Conservation (phyloP, 495 filamentous ascomycete genomes). For the Tetracladium setigerum region DNA sequence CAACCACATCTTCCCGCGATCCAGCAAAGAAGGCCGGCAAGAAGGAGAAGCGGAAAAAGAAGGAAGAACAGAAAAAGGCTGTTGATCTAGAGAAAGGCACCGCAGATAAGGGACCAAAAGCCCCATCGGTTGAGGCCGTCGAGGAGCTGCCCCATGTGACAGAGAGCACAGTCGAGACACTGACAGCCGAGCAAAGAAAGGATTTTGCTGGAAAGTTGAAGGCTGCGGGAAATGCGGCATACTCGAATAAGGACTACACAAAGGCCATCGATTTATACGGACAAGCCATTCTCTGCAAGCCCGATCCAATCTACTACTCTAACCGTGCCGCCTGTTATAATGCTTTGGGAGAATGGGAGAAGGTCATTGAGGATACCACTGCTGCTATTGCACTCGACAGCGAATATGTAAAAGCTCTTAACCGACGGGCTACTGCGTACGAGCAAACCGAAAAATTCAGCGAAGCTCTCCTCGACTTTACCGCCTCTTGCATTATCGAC, state of each 20-base stretch:
- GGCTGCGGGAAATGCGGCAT: conserved; percentile 92
- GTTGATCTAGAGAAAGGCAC: conserved; percentile 39
- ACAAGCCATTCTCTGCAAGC: conserved; percentile 92
- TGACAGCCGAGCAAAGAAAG: conserved; percentile 71
- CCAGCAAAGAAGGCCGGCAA: conserved; percentile 48
- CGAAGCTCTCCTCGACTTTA: conserved; percentile 94
- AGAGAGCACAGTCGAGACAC: conserved; percentile 60
- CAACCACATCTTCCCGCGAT: conserved; percentile 14
- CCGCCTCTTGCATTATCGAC: conserved; percentile 98
- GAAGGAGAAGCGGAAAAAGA: conserved; percentile 49
- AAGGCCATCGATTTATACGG: conserved; percentile 89
- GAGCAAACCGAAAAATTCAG: conserved; percentile 86
- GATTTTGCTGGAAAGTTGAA: conserved; percentile 86
- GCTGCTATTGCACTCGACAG: conserved; percentile 86
- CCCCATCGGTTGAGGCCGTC: conserved; percentile 52
- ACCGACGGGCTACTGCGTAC: conserved; percentile 91
- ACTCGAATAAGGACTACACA: conserved; percentile 84
- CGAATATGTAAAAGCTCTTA: conserved; percentile 96
- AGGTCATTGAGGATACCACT: conserved; percentile 94
- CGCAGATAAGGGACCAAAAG: conserved; percentile 29
- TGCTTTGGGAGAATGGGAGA: conserved; percentile 83
- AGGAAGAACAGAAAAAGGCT: conserved; percentile 61
- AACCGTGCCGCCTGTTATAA: conserved; percentile 98
- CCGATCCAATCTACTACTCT: conserved; percentile 96
- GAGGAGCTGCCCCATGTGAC: conserved; percentile 83